These are phyloP conservation scores for Pichia kudriavzevii DNA, from an alignment of 1,139 yeast genomes.

Conservation along the genomic window DNA sequence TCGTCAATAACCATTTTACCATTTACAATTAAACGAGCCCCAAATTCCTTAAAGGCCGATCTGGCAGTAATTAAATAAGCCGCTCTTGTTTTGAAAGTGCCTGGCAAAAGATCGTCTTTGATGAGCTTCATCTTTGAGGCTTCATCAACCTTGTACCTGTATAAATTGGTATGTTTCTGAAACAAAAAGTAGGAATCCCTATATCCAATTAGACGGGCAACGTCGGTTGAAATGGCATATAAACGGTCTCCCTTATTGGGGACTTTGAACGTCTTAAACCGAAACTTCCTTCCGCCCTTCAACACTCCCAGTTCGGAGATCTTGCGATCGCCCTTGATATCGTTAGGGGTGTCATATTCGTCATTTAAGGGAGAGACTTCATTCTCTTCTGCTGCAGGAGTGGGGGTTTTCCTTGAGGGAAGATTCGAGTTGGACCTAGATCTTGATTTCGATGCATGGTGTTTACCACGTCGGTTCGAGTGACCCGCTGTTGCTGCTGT, in stretches of 20 bases:
- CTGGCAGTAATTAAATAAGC: slow-evolving; percentile 89
- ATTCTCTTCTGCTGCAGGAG: no score
- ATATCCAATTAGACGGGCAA: slow-evolving; percentile 91
- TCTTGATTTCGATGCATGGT: no score
- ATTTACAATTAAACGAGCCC: slow-evolving; percentile 71
- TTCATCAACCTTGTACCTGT: slow-evolving; percentile 67
- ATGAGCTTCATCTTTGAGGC: slow-evolving; percentile 80
- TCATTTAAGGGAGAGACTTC: no score
- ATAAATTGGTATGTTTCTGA: slow-evolving; percentile 69
- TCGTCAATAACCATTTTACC: slow-evolving; percentile 84
- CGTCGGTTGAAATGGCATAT: slow-evolving; percentile 91
- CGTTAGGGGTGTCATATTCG: slow-evolving; percentile 76
- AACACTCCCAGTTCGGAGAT: slow-evolving; percentile 63
- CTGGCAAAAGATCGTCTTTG: slow-evolving; percentile 75
- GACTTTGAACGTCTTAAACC: slow-evolving; percentile 77
- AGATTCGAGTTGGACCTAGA: no score
- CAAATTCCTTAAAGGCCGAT: slow-evolving; percentile 85
- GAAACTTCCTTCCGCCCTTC: slow-evolving; percentile 67
- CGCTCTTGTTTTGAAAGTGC: slow-evolving; percentile 83
- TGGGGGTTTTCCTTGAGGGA: no score
- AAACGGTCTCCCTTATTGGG: slow-evolving; percentile 63
- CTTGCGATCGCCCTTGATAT: slow-evolving; percentile 72
- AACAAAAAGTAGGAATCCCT: slow-evolving; percentile 87
- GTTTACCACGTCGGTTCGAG: no score
- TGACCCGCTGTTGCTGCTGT: no score